These are phyloP conservation scores for Kregervanrija fluxuum DNA, from an alignment of 805 yeast species.

Conservation along the genomic window DNA sequence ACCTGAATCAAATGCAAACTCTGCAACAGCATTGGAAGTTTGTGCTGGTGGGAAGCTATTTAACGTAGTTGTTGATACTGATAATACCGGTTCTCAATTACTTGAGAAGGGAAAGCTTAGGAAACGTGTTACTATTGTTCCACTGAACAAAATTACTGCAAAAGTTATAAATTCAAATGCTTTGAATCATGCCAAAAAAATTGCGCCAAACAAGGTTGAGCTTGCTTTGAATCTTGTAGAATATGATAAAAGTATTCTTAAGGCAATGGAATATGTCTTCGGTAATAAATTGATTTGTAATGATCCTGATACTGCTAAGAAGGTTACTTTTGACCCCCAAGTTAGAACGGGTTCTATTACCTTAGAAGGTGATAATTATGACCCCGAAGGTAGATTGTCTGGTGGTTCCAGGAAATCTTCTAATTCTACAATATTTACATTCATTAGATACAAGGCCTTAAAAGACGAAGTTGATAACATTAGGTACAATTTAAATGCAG, in stretches of 20 bases:
- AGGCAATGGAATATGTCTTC: constrained; percentile 88
- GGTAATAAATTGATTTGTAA: constrained; percentile 85
- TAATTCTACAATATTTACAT: constrained; percentile 51
- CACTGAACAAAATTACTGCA: constrained; percentile 77
- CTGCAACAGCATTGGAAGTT: constrained; percentile 80
- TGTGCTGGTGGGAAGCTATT: constrained; percentile 91
- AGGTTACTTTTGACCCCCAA: constrained; percentile 79
- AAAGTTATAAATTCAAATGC: constrained; percentile 43
- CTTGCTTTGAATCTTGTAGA: constrained; percentile 79
- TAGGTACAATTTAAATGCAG: constrained; percentile 31
- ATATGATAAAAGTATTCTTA: constrained; percentile 59
- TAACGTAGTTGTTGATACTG: constrained; percentile 87
- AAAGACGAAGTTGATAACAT: constrained; percentile 36
- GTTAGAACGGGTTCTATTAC: constrained; percentile 82
- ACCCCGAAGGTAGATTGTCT: constrained; percentile 91
- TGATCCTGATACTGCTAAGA: constrained; percentile 82
- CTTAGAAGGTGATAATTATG: constrained; percentile 87
- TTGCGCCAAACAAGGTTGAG: constrained; percentile 82
- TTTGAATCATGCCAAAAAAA: constrained; percentile 58
- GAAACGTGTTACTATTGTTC: constrained; percentile 85
- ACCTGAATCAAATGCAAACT: constrained; percentile 45
- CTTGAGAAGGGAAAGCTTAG: constrained; percentile 71
- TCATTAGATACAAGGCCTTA: constrained; percentile 49
- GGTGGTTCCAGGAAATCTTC: constrained; percentile 80
- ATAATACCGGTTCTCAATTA: constrained; percentile 74